These are phyloP conservation scores for Kwoniella bestiolae DNA, from an alignment of 768 basidiomycete species.

Conservation along the genomic window DNA sequence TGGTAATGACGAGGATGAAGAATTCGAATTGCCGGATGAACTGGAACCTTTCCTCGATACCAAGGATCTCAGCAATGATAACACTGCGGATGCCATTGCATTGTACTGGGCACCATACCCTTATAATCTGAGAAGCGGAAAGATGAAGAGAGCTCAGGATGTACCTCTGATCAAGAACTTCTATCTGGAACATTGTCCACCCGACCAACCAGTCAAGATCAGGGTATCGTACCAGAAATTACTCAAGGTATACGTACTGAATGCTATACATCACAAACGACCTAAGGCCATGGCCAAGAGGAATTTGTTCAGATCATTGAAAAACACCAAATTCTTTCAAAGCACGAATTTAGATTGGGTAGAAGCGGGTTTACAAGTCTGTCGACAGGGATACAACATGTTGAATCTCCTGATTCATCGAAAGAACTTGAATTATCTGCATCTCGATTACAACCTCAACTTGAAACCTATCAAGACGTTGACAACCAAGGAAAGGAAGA, in stretches of 20 bases:
- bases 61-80: conserved; percentile 79
- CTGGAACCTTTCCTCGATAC: conserved; percentile 79
- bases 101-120: conserved; percentile 99
- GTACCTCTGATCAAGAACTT: conserved; percentile 95
- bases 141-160: conserved; percentile 92
- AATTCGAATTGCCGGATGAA: conserved; percentile 80
- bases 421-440: conserved; percentile 75
- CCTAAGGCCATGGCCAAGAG: conserved; percentile 99
- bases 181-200: conserved; percentile 98
- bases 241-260: conserved; percentile 87
- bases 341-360: conserved; percentile 98
- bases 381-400: conserved; percentile 99
- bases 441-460: conserved; percentile 98
- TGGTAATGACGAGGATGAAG: conserved; percentile 69
- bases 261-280: conserved; percentile 82
- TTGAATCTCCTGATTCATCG: conserved; percentile 97
- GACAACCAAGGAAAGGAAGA: conserved; percentile 99
- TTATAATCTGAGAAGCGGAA: conserved; percentile 87
- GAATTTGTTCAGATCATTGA: conserved; percentile 80
- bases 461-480: conserved; percentile 91
- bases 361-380: conserved; percentile 96
- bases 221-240: conserved; percentile 99
- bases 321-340: conserved; percentile 99
- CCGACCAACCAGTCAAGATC: conserved; percentile 94
- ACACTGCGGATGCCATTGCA: conserved; percentile 94